Base-by-base conservation (phyloP, 2,329 filamentous ascomycete species). In the Fusarium anguioides region DNA sequence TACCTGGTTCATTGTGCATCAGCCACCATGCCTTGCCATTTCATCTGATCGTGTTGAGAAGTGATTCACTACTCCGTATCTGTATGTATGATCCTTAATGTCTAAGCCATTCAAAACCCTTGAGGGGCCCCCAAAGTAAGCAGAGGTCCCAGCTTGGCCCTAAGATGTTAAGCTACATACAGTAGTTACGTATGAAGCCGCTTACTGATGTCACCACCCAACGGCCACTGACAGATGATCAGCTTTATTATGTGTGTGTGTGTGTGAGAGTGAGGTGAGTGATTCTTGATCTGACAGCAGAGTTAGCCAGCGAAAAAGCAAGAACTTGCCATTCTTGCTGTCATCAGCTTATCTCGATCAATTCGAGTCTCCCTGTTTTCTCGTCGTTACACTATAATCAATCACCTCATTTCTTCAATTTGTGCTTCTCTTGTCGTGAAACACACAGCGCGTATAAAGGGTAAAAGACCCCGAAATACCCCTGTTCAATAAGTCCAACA, bases 201-300 rank as follows among this genome's bases (percentile, higher is more conserved):
- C 60, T 49, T 64, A 42, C 49, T 67, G 64, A 67, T 67, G 64
- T 67, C 64, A 67, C 64, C 60, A 68, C 49, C 36, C 41, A 59
- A 58, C 36, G 53, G 47, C 23, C 23, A 61, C 44, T 60, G 54
- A 65, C 58, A 67, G 45, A 33, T 40, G n/a, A 40, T 33, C n/a
- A 24, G 44, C 14, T 54, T 40, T 20, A 14, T 27, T n/a, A 27
- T 15, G 17, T 27, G 7, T 36, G 31, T 15, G 33, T 21, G 44
- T 35, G n/a, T n/a, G n/a, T n/a, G n/a, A n/a, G n/a, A n/a, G n/a
- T n/a, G n/a, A n/a, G n/a, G n/a, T 42, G 33, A 41, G 18, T 23
- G 47, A 56, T 56, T 59, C 54, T 61, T 66, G 64, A 66, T 68
- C 64, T 68, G 64, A 68, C 55, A 36, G 42, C 46, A 40, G 42